Evolutionary conservation across 2,329 filamentous ascomycete genomes (phyloP).

Genomic region (Exutisphaerella laricina): DNA sequence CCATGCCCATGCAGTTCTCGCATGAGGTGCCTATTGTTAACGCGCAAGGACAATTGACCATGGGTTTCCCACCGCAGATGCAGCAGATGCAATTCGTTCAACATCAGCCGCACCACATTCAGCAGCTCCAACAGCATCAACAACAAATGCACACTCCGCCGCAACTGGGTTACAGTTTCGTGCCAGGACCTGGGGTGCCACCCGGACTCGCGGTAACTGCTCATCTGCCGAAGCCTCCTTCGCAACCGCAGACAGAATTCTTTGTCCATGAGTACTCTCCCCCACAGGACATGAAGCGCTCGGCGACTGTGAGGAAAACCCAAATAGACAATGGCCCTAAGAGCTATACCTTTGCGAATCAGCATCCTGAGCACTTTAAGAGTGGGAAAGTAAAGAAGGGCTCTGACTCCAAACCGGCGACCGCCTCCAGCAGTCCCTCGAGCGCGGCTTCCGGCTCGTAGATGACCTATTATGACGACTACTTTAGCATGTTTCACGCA

Average conservation of each 20-base stretch:
- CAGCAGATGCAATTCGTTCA: constrained; percentile 22
- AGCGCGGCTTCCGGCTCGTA: constrained; percentile 9
- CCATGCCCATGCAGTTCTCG: constrained; percentile 20
- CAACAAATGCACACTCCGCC: constrained; percentile 15
- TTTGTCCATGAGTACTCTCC: constrained; percentile 46
- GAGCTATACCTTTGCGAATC: constrained; percentile 46
- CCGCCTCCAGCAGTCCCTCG: constrained; percentile 19
- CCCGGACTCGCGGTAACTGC: constrained; percentile 24
- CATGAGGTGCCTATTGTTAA: constrained; percentile 27
- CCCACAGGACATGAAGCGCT: constrained; percentile 36
- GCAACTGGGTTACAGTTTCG: constrained; percentile 17
- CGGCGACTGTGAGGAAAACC: constrained; percentile 30
- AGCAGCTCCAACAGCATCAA: constrained; percentile 8
- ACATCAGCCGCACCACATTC: constrained; percentile 14
- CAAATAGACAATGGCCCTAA: constrained; percentile 34
- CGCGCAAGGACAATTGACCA: constrained; percentile 21
- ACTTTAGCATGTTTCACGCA: too few relatives aligned
- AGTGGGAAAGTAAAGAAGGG: constrained; percentile 26
- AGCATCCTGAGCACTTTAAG: constrained; percentile 42
- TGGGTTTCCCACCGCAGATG: constrained; percentile 23
- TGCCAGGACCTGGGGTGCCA: constrained; percentile 14
- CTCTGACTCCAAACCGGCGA: constrained; percentile 7
- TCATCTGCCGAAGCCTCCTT: constrained; percentile 26
- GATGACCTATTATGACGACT: background rate
- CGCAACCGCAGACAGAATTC: constrained; percentile 32